Evolutionary conservation across 2,329 filamentous ascomycete genomes (phyloP).

Genomic region (Microdochium nivale): DNA sequence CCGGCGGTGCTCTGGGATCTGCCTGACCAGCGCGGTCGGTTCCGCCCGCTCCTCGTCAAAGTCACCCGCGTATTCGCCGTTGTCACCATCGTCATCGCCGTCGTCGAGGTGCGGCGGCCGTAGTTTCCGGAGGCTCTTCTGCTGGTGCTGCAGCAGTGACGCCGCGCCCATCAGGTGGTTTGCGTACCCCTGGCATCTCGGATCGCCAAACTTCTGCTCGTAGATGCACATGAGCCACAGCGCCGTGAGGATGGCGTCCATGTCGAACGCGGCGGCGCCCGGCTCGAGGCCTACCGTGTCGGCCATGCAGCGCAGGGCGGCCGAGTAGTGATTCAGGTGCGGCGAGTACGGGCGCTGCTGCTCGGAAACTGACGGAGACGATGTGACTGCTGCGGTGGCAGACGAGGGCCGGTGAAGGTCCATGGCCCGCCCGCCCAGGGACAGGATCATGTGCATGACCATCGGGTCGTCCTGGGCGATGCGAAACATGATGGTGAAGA

Average conservation of each 20-base stretch:
- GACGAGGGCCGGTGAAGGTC: conserved; percentile 12
- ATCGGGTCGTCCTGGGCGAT: conserved; percentile 21
- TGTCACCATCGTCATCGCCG: neutral
- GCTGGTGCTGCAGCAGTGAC: conserved; percentile 18
- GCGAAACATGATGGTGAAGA: conserved; percentile 25
- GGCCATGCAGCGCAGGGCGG: conserved; percentile 21
- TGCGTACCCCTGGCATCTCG: conserved; percentile 16
- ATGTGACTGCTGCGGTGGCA: neutral
- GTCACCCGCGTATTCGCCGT: neutral
- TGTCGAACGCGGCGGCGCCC: conserved; percentile 8
- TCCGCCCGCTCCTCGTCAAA: neutral
- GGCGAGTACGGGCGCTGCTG: conserved; percentile 2
- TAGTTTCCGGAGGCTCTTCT: conserved; percentile 6
- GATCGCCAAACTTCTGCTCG: conserved; percentile 28
- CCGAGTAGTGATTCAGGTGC: conserved; percentile 20
- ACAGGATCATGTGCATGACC: conserved; percentile 26
- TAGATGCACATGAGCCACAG: conserved; percentile 27
- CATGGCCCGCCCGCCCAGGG: conserved; percentile 21
- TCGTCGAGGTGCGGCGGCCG: conserved; percentile 5
- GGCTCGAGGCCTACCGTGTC: conserved; percentile 13
- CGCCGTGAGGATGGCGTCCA: conserved; percentile 20
- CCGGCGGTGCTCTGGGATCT: neutral
- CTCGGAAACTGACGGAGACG: conserved; percentile 2
- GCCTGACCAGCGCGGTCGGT: neutral
- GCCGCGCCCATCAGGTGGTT: conserved; percentile 23